Evolutionary conservation across 805 yeast genomes (phyloP).

Genomic region (Barnettozyma sp.): DNA sequence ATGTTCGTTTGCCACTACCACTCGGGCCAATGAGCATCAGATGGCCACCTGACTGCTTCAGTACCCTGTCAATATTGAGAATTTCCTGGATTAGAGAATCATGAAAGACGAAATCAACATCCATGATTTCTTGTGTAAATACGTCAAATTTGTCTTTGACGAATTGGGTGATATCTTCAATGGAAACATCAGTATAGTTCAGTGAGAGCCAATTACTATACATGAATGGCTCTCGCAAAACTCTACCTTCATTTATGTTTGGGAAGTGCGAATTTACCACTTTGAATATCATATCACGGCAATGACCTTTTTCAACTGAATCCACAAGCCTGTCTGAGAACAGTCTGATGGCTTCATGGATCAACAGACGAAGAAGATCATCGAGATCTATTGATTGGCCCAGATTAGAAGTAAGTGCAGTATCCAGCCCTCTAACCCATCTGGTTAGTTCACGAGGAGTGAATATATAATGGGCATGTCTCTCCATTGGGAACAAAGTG

Average conservation of each 20-base stretch:
- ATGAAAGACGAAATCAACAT: conserved; percentile 52
- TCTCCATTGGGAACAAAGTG: conserved; percentile 29
- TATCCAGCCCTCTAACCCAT: conserved; percentile 73
- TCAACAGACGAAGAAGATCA: conserved; percentile 59
- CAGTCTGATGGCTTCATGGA: conserved; percentile 72
- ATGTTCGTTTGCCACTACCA: conserved; percentile 73
- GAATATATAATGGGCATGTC: conserved; percentile 59
- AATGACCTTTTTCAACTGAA: conserved; percentile 42
- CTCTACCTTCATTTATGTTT: conserved; percentile 29
- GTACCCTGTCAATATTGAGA: conserved; percentile 71
- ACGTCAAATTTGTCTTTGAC: conserved; percentile 56
- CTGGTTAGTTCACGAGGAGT: conserved; percentile 90
- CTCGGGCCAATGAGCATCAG: conserved; percentile 77
- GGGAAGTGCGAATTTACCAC: conserved; percentile 40
- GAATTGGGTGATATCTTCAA: conserved; percentile 43
- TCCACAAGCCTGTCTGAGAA: conserved; percentile 66
- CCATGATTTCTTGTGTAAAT: conserved; percentile 75
- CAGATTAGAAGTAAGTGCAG: conserved; percentile 30
- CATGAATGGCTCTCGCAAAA: conserved; percentile 47
- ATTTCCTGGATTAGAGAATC: conserved; percentile 70
- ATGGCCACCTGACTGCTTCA: conserved; percentile 86
- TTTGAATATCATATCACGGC: conserved; percentile 31
- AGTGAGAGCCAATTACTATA: conserved; percentile 72
- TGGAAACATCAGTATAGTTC: conserved; percentile 50
- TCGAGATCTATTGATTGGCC: conserved; percentile 31